phyloP scores from a whole-genome alignment of 306 rosid genomes.

The Malus asiatica region DNA sequence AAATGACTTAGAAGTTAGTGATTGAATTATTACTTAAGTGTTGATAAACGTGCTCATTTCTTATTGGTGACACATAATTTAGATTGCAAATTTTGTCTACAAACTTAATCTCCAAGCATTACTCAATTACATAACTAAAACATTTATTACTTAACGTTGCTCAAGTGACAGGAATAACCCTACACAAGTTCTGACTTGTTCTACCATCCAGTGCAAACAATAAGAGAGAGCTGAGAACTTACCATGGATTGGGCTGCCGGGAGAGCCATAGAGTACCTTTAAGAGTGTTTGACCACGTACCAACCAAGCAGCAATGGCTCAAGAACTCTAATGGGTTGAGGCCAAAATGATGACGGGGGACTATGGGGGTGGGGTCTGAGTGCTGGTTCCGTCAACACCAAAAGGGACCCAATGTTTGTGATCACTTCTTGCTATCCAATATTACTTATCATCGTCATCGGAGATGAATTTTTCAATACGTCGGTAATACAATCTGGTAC shows the following conservation, averaged over 20 bases:
- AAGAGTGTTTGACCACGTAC: background rate
- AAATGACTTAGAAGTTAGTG: no score
- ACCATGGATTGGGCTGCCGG: background rate
- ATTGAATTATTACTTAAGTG: no score
- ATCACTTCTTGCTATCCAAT: conserved; percentile 23
- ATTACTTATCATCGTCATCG: conserved; percentile 7
- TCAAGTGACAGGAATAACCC: background rate
- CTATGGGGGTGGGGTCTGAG: conserved; percentile 19
- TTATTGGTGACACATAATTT: no score
- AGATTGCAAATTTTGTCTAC: no score
- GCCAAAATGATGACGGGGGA: background rate
- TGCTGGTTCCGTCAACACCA: conserved; percentile 43
- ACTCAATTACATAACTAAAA: no score
- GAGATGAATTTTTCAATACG: no score
- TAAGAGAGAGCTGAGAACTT: background rate
- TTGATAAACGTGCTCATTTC: no score
- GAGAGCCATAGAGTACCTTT: background rate
- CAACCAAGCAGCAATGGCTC: background rate
- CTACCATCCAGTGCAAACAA: background rate
- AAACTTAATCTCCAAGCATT: no score
- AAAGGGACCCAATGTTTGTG: conserved; percentile 36
- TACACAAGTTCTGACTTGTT: background rate
- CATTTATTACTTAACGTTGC: no score
- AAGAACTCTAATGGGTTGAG: background rate
- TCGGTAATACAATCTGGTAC: no score